phyloP scores from a whole-genome alignment of 2,329 filamentous ascomycete species.

The Fonsecaea pedrosoi region DNA sequence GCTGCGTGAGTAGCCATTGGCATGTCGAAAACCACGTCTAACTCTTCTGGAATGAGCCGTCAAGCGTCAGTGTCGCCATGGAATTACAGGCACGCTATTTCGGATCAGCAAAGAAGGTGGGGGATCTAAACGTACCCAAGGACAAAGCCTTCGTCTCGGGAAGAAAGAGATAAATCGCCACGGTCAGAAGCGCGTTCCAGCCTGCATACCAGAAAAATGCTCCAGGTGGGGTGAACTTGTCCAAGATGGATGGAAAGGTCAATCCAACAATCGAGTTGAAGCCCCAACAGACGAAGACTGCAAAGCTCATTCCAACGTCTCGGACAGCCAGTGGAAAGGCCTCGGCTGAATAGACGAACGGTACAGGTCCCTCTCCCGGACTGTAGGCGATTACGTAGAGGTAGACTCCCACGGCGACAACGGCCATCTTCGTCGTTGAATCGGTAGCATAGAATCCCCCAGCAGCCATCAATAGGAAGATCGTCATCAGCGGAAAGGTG shows the following conservation, averaged over 20 bases:
- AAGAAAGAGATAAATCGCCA: conserved; percentile 60
- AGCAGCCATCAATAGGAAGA: conserved; percentile 56
- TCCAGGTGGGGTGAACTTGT: conserved; percentile 58
- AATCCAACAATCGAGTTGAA: conserved; percentile 63
- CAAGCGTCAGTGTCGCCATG: background rate
- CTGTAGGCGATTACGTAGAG: conserved; percentile 56
- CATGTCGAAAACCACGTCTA: background rate
- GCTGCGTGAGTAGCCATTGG: conserved; percentile 1
- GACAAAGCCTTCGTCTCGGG: conserved; percentile 54
- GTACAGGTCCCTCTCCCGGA: conserved; percentile 66
- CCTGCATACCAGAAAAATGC: conserved; percentile 65
- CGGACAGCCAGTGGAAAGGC: conserved; percentile 67
- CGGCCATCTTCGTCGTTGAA: conserved; percentile 46
- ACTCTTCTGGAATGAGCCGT: background rate
- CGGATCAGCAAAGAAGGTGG: background rate
- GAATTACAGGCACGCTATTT: background rate
- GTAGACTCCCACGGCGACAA: conserved; percentile 51
- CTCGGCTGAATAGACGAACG: conserved; percentile 70
- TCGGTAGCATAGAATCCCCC: conserved; percentile 57
- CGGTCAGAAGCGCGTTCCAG: conserved; percentile 58
- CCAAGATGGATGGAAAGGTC: conserved; percentile 58
- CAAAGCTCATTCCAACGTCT: conserved; percentile 66
- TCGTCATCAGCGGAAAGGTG: conserved; percentile 67
- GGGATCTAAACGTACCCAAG: background rate
- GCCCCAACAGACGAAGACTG: conserved; percentile 62